Evolutionary conservation across 805 yeast genomes (phyloP).

Genomic region (Torulaspora microellipsoides): DNA sequence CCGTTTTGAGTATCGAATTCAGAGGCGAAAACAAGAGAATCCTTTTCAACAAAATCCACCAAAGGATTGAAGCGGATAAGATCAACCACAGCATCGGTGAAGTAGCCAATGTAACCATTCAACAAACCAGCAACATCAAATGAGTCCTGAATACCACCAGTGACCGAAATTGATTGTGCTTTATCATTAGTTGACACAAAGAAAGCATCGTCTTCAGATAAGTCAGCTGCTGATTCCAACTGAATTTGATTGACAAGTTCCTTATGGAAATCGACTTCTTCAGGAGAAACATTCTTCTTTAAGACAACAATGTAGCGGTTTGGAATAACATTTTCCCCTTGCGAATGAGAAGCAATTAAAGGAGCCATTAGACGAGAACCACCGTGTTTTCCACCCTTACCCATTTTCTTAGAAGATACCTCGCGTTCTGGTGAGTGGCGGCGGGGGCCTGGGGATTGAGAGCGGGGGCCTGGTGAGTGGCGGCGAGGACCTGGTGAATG

Average conservation of each 20-base stretch:
- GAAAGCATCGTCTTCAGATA: constrained; percentile 12
- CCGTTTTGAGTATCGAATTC: constrained; percentile 68
- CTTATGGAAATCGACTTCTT: constrained; percentile 59
- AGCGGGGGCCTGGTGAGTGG: neutral
- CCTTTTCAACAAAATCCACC: constrained; percentile 69
- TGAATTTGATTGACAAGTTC: constrained; percentile 59
- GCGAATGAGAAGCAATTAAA: constrained; percentile 37
- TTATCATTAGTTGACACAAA: constrained; percentile 33
- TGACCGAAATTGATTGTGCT: constrained; percentile 23
- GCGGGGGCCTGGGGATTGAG: too few species aligned
- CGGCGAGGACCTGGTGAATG: neutral
- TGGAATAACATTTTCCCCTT: constrained; percentile 45
- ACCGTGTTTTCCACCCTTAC: neutral
- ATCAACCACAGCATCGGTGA: constrained; percentile 70
- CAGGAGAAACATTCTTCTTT: constrained; percentile 55
- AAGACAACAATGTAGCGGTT: constrained; percentile 82
- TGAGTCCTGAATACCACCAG: constrained; percentile 55
- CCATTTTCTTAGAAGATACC: neutral
- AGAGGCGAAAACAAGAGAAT: constrained; percentile 61
- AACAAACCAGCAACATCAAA: constrained; percentile 56
- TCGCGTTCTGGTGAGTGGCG: neutral
- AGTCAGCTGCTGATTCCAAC: constrained; percentile 38
- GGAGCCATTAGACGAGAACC: constrained; percentile 38
- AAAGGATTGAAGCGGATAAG: constrained; percentile 62
- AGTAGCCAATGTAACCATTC: constrained; percentile 81